Evolutionary conservation across 2,329 filamentous ascomycete species (phyloP).

Genomic region (Dothistroma pini): DNA sequence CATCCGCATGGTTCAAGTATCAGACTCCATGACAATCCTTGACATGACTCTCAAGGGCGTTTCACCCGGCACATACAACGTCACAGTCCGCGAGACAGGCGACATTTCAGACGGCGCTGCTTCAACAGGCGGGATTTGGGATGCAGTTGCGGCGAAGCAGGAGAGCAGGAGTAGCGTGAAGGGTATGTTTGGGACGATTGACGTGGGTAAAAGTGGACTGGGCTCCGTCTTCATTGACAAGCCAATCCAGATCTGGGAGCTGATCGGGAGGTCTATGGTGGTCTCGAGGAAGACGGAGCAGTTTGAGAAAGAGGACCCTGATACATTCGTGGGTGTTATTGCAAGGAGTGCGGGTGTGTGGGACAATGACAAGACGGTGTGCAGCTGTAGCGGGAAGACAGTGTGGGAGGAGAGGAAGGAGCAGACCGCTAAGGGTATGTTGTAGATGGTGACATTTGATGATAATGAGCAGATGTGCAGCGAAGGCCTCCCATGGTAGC

Average conservation of each 20-base stretch:
- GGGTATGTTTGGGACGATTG: constrained; percentile 69
- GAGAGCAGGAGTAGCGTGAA: constrained; percentile 47
- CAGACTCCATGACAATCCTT: constrained; percentile 71
- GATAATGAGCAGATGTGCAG: neutral
- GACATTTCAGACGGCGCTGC: constrained; percentile 80
- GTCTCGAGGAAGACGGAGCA: constrained; percentile 61
- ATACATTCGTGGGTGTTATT: constrained; percentile 89
- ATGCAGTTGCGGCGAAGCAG: constrained; percentile 46
- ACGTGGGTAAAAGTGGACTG: constrained; percentile 70
- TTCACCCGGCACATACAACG: constrained; percentile 73
- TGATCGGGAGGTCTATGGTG: constrained; percentile 90
- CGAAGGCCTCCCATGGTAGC: neutral
- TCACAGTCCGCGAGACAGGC: constrained; percentile 79
- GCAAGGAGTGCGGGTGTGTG: constrained; percentile 95
- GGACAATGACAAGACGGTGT: constrained; percentile 99
- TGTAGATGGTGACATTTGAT: constrained; percentile 46
- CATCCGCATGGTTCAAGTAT: constrained; percentile 90
- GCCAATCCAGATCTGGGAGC: constrained; percentile 86
- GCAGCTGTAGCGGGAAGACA: constrained; percentile 95
- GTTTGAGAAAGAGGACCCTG: constrained; percentile 66
- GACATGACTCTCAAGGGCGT: constrained; percentile 85
- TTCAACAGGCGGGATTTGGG: constrained; percentile 82
- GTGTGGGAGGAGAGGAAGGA: constrained; percentile 96
- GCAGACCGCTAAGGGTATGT: constrained; percentile 84
- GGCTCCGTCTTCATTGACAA: constrained; percentile 79